Conservation (phyloP, 352 stramenopile genomes). For the Phytophthora pinifolia region DNA sequence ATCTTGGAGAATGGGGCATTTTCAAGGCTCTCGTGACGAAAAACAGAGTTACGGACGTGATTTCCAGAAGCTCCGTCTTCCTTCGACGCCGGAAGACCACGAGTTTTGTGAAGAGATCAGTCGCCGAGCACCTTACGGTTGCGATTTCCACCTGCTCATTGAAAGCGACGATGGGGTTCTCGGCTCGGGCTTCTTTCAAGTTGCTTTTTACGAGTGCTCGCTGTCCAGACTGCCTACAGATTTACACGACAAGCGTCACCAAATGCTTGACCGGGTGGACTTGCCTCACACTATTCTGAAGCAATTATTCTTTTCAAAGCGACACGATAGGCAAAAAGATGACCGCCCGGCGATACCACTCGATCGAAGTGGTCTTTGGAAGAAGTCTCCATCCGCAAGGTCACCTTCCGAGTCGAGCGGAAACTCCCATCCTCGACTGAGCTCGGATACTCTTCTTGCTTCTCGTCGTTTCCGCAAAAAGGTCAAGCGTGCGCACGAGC, state of each 20-base stretch:
- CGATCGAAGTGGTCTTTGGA: constrained; percentile 24
- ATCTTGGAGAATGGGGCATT: constrained; percentile 83
- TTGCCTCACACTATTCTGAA: constrained; percentile 52
- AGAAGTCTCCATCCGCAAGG: constrained; percentile 16
- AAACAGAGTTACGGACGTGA: constrained; percentile 55
- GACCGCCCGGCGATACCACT: constrained; percentile 28
- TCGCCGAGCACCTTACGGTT: constrained; percentile 50
- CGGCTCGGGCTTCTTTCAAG: constrained; percentile 82
- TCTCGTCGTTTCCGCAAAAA: constrained; percentile 74
- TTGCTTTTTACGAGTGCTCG: constrained; percentile 88
- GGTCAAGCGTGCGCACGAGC: constrained; percentile 82
- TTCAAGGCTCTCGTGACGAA: constrained; percentile 68
- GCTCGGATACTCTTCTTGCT: constrained; percentile 31
- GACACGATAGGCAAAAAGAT: constrained; percentile 12
- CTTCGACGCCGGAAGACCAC: constrained; percentile 69
- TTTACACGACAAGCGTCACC: constrained; percentile 33
- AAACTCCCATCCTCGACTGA: constrained; percentile 14
- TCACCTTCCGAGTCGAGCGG: constrained; percentile 16
- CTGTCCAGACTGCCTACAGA: constrained; percentile 54
- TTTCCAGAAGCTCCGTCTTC: constrained; percentile 46
- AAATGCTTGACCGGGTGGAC: constrained; percentile 27
- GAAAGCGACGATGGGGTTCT: constrained; percentile 46
- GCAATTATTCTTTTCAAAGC: constrained; percentile 55
- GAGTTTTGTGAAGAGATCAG: constrained; percentile 78
- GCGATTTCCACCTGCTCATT: constrained; percentile 82